Evolutionary conservation across 2,329 filamentous ascomycete species (phyloP), one percentile per base, ranked within the genome.

Genomic region (Fusarium sp.): DNA sequence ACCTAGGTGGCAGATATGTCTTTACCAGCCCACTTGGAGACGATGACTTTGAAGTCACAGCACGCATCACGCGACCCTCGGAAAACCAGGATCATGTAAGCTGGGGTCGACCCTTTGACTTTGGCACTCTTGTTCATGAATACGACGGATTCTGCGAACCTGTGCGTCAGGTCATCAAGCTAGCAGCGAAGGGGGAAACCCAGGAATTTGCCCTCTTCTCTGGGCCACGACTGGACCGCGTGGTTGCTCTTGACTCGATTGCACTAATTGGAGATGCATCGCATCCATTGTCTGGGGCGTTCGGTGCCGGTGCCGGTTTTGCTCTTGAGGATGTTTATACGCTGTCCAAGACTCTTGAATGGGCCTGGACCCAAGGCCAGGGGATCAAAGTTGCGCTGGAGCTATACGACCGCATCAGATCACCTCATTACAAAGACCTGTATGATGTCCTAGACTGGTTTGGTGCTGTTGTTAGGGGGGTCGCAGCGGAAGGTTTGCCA

Each of bases 231-330:
- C 65, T 77, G 3, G 67, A 69, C 6, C 65, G 55, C 4, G 65
- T 73, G 3, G 66, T 73, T 9, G 46, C 57, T 3, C 21, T 62
- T 2, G 35, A 37, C 9, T 36, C 48, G 4, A 64, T 84, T 3
- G 82, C 79, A 6, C 74, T 85, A 4, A 77, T 85, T 1, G 83
- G 83, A 9, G 83, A 86, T 60, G 78, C 82, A 0, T 84, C 81
- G 1, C 83, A 86, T 66, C 80, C 83, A 1, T 73, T 84, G 0
- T 82, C 81, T 0, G 80, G 80, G 0, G 75, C 75, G 0, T 78
- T 78, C 36, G 76, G 76, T 1, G 74, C 76, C 0, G 76, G 76
- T 0, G 75, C 76, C 0, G 75, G 74, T 0, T 77, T 77, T n/a
- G 75, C 74, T 3, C 66, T 77, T 42, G 74, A 77, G 48, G 72